phyloP scores from a whole-genome alignment of 2,329 filamentous ascomycete genomes.

The Lithohypha guttulata region DNA sequence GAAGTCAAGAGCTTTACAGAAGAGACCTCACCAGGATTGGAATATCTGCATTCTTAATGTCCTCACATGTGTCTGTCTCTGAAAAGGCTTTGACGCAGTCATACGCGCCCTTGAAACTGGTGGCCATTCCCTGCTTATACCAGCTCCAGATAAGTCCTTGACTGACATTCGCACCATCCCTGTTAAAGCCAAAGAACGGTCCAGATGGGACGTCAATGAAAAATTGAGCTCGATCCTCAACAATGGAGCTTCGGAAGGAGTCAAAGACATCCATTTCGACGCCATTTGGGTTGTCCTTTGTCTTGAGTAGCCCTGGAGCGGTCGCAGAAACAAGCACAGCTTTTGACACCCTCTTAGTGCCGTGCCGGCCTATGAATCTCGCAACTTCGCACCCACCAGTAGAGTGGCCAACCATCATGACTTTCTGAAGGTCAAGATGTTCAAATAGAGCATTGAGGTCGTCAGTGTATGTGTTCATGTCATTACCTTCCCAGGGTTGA shows the following conservation, averaged over 20 bases:
- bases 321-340: conserved; percentile 31
- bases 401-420: conserved; percentile 31
- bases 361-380: conserved; percentile 28
- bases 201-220: conserved; percentile 29
- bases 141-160: conserved; percentile 31
- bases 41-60: conserved; percentile 31
- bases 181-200: conserved; percentile 30
- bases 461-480: conserved; percentile 33
- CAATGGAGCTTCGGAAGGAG: conserved; percentile 29
- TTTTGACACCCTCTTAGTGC: conserved; percentile 30
- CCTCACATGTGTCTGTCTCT: conserved; percentile 33
- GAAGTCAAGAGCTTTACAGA: neutral
- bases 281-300: conserved; percentile 27
- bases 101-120: conserved; percentile 30
- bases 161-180: conserved; percentile 23
- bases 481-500: conserved; percentile 32
- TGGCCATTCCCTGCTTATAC: conserved; percentile 32
- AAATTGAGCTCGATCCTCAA: conserved; percentile 27
- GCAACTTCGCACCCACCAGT: conserved; percentile 35
- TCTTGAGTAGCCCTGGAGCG: conserved; percentile 29
- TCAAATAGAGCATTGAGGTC: conserved; percentile 30
- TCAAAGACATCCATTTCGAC: conserved; percentile 30
- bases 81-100: conserved; percentile 33
- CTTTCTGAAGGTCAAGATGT: conserved; percentile 27
- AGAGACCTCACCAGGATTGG: conserved; percentile 24